phyloP scores from a whole-genome alignment of 2,329 filamentous ascomycete genomes.

The Hypomyces rosellus region DNA sequence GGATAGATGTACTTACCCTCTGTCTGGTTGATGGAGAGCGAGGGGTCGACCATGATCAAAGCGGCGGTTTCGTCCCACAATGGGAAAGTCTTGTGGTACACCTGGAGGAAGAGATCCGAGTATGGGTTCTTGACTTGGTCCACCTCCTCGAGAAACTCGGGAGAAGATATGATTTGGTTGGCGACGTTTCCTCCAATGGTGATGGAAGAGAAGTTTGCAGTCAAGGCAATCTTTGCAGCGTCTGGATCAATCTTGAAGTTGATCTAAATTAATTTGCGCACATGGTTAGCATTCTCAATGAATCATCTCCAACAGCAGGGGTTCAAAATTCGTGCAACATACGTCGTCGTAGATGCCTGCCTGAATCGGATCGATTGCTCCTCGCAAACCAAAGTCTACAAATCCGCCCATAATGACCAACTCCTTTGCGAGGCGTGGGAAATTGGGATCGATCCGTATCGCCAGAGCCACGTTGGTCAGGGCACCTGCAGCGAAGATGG shows the following conservation, averaged over 20 bases:
- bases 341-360: too few relatives aligned
- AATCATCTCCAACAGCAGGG: too few relatives aligned
- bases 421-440: conserved; percentile 39
- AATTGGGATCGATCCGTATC: conserved; percentile 37
- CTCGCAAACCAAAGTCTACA: conserved; percentile 35
- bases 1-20: background rate
- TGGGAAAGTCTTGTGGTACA: background rate
- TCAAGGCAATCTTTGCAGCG: conserved; percentile 43
- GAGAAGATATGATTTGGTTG: conserved; percentile 37
- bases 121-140: background rate
- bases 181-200: conserved; percentile 39
- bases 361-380: conserved; percentile 15
- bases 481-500: conserved; percentile 38
- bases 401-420: conserved; percentile 47
- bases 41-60: conserved; percentile 3
- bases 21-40: conserved; percentile 1
- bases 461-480: conserved; percentile 46
- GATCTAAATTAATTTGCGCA: conserved; percentile 25
- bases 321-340: too few relatives aligned
- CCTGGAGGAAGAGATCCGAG: conserved; percentile 1
- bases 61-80: conserved; percentile 6
- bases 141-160: conserved; percentile 20
- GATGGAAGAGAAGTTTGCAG: conserved; percentile 40
- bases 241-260: conserved; percentile 47
- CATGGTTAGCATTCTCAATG: background rate